Evolutionary conservation across 1,284 basidiomycete genomes (phyloP).

Genomic region (Ganoderma meredithae): DNA sequence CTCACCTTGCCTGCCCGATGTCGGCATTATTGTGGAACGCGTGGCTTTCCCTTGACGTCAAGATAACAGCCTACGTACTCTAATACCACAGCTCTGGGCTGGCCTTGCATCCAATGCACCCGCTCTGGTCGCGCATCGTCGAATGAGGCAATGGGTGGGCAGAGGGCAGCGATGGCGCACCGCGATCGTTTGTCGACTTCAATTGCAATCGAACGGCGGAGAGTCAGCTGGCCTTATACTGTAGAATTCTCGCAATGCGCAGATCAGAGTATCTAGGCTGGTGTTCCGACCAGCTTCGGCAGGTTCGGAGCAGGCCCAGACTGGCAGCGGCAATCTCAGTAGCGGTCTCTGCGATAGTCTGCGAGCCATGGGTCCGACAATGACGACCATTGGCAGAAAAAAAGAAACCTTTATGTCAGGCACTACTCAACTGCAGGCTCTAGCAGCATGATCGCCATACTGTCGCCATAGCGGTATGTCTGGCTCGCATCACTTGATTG

Average conservation of each 20-base stretch:
- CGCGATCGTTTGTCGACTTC: not conserved
- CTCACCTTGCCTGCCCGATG: not conserved
- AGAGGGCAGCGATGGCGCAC: not conserved
- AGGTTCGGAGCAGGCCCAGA: not conserved
- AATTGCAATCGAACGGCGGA: not conserved
- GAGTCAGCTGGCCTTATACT: not conserved
- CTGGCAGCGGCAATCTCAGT: not conserved
- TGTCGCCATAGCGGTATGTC: not conserved
- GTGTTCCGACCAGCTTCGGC: slow-evolving; percentile 5
- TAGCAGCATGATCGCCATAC: not conserved
- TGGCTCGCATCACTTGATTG: not conserved
- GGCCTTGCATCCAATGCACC: not conserved
- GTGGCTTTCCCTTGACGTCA: slow-evolving; percentile 20
- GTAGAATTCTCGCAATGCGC: not conserved
- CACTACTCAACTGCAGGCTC: not conserved
- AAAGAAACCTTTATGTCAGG: not conserved
- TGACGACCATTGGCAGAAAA: not conserved
- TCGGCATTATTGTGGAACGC: slow-evolving; percentile 7
- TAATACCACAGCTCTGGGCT: not conserved
- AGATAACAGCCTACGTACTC: slow-evolving; percentile 11
- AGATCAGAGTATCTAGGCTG: slow-evolving; percentile 10
- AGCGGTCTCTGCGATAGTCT: not conserved
- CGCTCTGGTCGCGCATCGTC: slow-evolving; percentile 8
- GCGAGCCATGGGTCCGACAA: not conserved
- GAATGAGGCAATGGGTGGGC: slow-evolving; percentile 4